These are phyloP conservation scores for Lactifluus piperatus DNA, from an alignment of 768 basidiomycete genomes.

Conservation along the genomic window DNA sequence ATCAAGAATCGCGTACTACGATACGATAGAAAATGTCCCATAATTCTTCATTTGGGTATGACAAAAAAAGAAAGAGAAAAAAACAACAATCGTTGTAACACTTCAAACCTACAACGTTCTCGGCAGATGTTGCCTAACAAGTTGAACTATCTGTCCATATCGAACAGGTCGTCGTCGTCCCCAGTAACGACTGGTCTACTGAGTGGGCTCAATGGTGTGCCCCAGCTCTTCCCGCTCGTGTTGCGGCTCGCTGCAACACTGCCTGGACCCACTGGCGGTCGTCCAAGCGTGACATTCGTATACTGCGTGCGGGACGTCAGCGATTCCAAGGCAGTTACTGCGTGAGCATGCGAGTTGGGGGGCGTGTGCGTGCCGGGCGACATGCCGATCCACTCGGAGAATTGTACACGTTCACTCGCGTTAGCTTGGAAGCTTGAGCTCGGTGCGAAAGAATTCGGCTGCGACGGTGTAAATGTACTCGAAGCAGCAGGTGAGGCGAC, in stretches of 20 bases:
- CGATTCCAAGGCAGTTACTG: constrained; percentile 32
- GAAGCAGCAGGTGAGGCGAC: constrained; percentile 32
- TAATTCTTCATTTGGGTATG: constrained; percentile 8
- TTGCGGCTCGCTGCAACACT: constrained; percentile 22
- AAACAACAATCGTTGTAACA: constrained; percentile 1
- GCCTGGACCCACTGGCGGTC: constrained; percentile 17
- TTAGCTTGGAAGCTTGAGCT: constrained; percentile 22
- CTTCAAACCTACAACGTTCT: constrained; percentile 14
- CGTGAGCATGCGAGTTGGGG: constrained; percentile 25
- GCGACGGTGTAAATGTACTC: constrained; percentile 25
- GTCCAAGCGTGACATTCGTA: constrained; percentile 34
- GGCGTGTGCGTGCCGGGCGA: constrained; percentile 24
- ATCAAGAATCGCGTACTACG: constrained; percentile 13
- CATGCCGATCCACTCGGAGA: constrained; percentile 28
- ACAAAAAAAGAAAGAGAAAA: not conserved
- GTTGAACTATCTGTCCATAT: constrained; percentile 45
- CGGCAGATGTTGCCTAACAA: not conserved
- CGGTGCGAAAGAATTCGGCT: constrained; percentile 22
- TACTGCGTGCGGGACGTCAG: constrained; percentile 52
- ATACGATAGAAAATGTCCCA: constrained; percentile 11
- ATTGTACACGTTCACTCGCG: constrained; percentile 19
- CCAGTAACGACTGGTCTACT: constrained; percentile 50
- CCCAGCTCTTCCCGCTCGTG: constrained; percentile 31
- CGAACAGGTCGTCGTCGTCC: constrained; percentile 63
- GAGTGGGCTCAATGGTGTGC: constrained; percentile 46